These are phyloP conservation scores for Alternaria arbusti DNA, from an alignment of 2,329 filamentous ascomycete species.

Conservation along the genomic window DNA sequence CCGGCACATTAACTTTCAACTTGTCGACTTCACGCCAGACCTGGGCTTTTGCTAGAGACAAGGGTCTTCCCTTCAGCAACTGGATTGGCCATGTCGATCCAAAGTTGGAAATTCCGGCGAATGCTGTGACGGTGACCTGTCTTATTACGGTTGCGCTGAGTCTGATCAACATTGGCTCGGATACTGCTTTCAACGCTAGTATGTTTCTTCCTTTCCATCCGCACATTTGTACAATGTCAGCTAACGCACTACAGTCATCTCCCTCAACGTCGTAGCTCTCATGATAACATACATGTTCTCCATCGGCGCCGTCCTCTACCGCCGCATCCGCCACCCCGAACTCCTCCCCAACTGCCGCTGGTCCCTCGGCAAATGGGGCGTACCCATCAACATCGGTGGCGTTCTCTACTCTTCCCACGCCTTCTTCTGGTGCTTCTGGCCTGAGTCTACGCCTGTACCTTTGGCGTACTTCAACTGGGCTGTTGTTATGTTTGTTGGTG, in stretches of 20 bases:
- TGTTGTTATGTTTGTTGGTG: conserved; percentile 44
- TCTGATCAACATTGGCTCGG: conserved; percentile 46
- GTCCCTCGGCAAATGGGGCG: conserved; percentile 49
- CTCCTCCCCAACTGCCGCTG: conserved; percentile 48
- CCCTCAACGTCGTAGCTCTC: conserved; percentile 47
- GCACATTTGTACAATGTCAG: neutral
- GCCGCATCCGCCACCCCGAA: conserved; percentile 46
- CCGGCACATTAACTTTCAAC: conserved; percentile 40
- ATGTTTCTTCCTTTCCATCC: conserved; percentile 2
- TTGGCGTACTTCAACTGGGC: conserved; percentile 45
- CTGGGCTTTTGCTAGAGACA: conserved; percentile 46
- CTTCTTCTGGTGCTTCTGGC: conserved; percentile 54
- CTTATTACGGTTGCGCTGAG: conserved; percentile 36
- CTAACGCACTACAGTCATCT: conserved; percentile 38
- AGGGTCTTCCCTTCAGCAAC: conserved; percentile 41
- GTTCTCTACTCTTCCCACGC: conserved; percentile 46
- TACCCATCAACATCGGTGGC: conserved; percentile 47
- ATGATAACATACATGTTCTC: conserved; percentile 52
- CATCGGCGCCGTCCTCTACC: conserved; percentile 51
- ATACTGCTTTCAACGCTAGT: conserved; percentile 45
- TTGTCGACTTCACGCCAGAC: conserved; percentile 43
- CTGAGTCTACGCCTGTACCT: conserved; percentile 35
- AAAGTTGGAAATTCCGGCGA: conserved; percentile 38
- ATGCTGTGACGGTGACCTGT: conserved; percentile 41
- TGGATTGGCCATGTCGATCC: conserved; percentile 38